Percentiles rank a stretch among this genome's conserved stretches.
These are phyloP conservation scores for Phytophthora sp. DNA, from an alignment of 352 stramenopile species.

Conservation along the genomic window DNA sequence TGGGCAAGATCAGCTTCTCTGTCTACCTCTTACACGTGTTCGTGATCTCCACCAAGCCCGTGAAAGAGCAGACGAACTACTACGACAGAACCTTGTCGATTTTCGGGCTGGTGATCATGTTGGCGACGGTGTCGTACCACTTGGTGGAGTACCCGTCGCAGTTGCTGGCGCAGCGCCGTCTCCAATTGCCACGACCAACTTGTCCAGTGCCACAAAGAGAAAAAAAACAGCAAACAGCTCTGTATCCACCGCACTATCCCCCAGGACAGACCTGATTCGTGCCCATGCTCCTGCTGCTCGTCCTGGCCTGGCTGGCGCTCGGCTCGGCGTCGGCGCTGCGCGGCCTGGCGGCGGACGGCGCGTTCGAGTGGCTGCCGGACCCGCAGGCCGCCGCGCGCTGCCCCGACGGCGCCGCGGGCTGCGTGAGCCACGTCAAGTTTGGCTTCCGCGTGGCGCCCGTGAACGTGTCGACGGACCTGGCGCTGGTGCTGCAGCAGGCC, in stretches of 20 bases:
- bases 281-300: not conserved
- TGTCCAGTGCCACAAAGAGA: too few relatives aligned
- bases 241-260: too few relatives aligned
- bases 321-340: not conserved
- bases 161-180: constrained; percentile 14
- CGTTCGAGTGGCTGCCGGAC: not conserved
- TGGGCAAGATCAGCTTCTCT: too few relatives aligned
- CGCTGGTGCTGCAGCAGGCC: constrained; percentile 48
- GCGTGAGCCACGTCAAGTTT: constrained; percentile 51
- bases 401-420: not conserved
- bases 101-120: constrained; percentile 26
- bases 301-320: not conserved
- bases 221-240: too few relatives aligned
- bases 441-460: constrained; percentile 53
- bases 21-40: constrained; percentile 45
- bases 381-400: not conserved
- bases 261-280: too few relatives aligned
- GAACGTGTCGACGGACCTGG: constrained; percentile 38
- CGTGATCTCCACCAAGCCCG: constrained; percentile 21
- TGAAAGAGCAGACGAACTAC: constrained; percentile 13
- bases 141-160: too few relatives aligned
- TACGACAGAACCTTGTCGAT: constrained; percentile 24
- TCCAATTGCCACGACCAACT: too few relatives aligned
- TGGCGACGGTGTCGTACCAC: constrained; percentile 28
- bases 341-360: not conserved